A percentile compares a stretch with the other conserved stretches of the same genome.
Conservation (phyloP, 2,329 filamentous ascomycete species). For the Boeremia exigua region DNA sequence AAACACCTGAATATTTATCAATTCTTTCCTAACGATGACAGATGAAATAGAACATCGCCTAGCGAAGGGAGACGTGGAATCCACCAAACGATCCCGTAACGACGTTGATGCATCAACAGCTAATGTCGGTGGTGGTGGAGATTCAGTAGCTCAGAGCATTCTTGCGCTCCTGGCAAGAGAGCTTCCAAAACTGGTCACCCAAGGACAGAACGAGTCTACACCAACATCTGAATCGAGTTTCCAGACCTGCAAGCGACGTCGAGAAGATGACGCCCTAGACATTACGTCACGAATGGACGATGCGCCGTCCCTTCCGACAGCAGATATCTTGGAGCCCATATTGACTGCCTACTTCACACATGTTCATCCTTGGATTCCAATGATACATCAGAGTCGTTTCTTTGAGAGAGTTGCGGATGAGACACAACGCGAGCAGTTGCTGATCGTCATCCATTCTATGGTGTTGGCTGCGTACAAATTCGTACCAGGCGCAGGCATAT, state of each 20-base stretch:
- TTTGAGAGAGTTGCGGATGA: slow-evolving; percentile 10
- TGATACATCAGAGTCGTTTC: slow-evolving; percentile 25
- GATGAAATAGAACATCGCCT: slow-evolving; percentile 23
- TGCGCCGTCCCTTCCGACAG: not conserved
- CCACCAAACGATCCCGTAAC: not conserved
- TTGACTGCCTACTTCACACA: slow-evolving; percentile 21
- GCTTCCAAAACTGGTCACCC: slow-evolving; percentile 21
- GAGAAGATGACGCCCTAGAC: slow-evolving; percentile 1
- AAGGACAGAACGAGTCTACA: not conserved
- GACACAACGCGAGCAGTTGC: slow-evolving; percentile 1
- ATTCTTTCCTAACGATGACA: not conserved
- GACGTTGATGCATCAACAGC: not conserved
- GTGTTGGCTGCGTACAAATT: slow-evolving; percentile 21
- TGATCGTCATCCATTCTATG: slow-evolving; percentile 21
- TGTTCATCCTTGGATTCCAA: slow-evolving; percentile 27
- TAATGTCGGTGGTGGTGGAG: not conserved
- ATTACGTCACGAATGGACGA: not conserved
- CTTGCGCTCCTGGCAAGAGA: slow-evolving; percentile 22
- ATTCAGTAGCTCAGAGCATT: slow-evolving; percentile 15
- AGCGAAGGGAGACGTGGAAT: not conserved
- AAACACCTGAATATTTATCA: too few relatives aligned
- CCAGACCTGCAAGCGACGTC: slow-evolving; percentile 17
- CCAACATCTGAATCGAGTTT: slow-evolving; percentile 4
- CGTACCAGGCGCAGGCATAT: slow-evolving; percentile 5
- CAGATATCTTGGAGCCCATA: slow-evolving; percentile 9